phyloP scores from a whole-genome alignment of 1,284 basidiomycete species.

The Pterula multifida region DNA sequence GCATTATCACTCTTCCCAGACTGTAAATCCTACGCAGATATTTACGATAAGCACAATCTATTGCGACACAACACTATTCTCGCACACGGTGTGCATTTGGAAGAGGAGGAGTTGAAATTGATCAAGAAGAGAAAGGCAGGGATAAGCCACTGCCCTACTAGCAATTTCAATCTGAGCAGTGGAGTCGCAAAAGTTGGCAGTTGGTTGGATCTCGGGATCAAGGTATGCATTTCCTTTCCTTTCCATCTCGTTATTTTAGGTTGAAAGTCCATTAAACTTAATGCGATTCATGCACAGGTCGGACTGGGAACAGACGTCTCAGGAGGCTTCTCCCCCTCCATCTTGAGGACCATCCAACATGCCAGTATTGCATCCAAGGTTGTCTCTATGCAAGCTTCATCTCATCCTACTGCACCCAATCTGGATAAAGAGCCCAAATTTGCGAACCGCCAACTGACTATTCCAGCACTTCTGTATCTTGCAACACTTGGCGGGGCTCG shows the following conservation, averaged over 20 bases:
- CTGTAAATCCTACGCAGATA: constrained; percentile 51
- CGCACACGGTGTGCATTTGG: constrained; percentile 83
- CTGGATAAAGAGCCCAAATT: constrained; percentile 24
- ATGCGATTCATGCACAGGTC: no score
- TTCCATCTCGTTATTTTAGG: constrained; percentile 8
- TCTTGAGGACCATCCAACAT: constrained; percentile 73
- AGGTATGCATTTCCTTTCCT: no score
- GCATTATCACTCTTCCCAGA: constrained; percentile 58
- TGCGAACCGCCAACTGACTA: constrained; percentile 50
- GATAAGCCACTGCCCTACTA: constrained; percentile 87
- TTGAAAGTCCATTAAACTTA: background rate
- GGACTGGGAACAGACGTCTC: constrained; percentile 88
- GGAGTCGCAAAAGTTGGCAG: constrained; percentile 73
- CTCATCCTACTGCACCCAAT: constrained; percentile 9
- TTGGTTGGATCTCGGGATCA: constrained; percentile 77
- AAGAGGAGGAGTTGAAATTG: constrained; percentile 60
- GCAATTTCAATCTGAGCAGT: constrained; percentile 84
- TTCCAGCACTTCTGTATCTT: constrained; percentile 77
- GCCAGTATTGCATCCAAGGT: constrained; percentile 80
- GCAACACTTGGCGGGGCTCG: constrained; percentile 89
- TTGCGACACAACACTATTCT: constrained; percentile 76
- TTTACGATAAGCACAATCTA: constrained; percentile 77
- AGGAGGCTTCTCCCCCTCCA: constrained; percentile 79
- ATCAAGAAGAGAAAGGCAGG: constrained; percentile 63
- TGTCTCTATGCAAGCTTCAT: constrained; percentile 30